phyloP scores from a whole-genome alignment of 805 yeast genomes.

The Candida tibetensis region DNA sequence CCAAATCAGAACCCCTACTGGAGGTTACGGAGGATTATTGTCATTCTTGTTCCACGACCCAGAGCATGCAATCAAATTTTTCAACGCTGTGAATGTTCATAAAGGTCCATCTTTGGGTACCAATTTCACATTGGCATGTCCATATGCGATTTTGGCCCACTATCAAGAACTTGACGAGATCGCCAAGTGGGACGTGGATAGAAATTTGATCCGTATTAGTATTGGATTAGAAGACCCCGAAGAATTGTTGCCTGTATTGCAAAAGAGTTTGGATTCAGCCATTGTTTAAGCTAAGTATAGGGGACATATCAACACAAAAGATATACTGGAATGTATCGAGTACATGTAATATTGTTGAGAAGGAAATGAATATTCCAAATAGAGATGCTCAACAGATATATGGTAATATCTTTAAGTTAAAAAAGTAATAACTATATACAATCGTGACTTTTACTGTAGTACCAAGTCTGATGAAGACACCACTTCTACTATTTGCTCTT shows the following conservation, averaged over 20 bases:
- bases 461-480: too few relatives aligned
- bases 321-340: too few relatives aligned
- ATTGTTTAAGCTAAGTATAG: too few relatives aligned
- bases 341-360: not conserved
- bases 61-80: conserved; percentile 67
- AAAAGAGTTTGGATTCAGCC: conserved; percentile 50
- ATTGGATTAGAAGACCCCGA: conserved; percentile 77
- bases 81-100: conserved; percentile 63
- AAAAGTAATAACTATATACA: not conserved
- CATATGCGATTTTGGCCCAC: conserved; percentile 85
- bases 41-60: conserved; percentile 68
- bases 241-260: conserved; percentile 50
- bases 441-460: too few relatives aligned
- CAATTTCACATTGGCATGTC: conserved; percentile 84
- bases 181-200: conserved; percentile 78
- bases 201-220: conserved; percentile 73
- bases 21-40: conserved; percentile 88
- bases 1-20: conserved; percentile 57
- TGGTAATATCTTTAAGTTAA: not conserved
- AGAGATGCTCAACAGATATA: not conserved
- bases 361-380: too few relatives aligned
- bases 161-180: conserved; percentile 77
- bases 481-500: too few relatives aligned
- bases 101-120: conserved; percentile 94
- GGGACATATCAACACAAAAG: too few relatives aligned